phyloP scores from a whole-genome alignment of 495 filamentous ascomycete species.

The Talaromyces trachyspermus region DNA sequence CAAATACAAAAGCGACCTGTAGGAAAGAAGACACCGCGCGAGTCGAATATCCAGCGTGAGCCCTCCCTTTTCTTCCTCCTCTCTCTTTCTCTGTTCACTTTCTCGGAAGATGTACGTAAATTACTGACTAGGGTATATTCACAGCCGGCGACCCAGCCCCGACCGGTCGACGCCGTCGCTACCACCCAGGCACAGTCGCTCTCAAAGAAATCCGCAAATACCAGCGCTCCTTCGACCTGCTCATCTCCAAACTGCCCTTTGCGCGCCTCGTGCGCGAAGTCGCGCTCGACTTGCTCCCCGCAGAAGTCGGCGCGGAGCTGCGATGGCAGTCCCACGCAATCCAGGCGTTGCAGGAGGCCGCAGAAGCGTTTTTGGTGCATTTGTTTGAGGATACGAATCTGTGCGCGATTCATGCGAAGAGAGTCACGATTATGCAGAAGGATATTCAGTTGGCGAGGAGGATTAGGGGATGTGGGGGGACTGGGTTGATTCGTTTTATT shows the following conservation, averaged over 20 bases:
- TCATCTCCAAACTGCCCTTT: slow-evolving; percentile 79
- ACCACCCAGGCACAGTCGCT: slow-evolving; percentile 77
- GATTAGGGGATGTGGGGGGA: slow-evolving; percentile 67
- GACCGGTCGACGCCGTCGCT: slow-evolving; percentile 55
- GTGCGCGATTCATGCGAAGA: slow-evolving; percentile 90
- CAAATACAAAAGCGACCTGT: slow-evolving; percentile 16
- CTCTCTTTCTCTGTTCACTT: slow-evolving; percentile 3
- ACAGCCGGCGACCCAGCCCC: slow-evolving; percentile 69
- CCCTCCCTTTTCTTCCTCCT: slow-evolving; percentile 4
- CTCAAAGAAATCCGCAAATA: slow-evolving; percentile 81
- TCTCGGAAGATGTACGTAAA: neutral
- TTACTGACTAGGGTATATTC: no score
- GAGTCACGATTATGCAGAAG: slow-evolving; percentile 97
- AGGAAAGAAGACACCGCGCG: slow-evolving; percentile 13
- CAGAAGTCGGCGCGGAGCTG: slow-evolving; percentile 48
- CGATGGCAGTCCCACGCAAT: slow-evolving; percentile 94
- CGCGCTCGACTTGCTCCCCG: slow-evolving; percentile 48
- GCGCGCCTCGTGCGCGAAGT: slow-evolving; percentile 87
- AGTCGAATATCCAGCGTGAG: slow-evolving; percentile 35
- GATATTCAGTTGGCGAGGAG: slow-evolving; percentile 85
- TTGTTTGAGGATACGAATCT: slow-evolving; percentile 94
- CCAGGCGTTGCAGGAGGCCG: slow-evolving; percentile 80
- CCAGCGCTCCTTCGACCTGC: slow-evolving; percentile 73
- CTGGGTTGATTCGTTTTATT: slow-evolving; percentile 46
- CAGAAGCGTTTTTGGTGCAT: slow-evolving; percentile 89